Evolutionary conservation across 140 eudicot genomes (phyloP).

Genomic region (Stevia rebaudiana): DNA sequence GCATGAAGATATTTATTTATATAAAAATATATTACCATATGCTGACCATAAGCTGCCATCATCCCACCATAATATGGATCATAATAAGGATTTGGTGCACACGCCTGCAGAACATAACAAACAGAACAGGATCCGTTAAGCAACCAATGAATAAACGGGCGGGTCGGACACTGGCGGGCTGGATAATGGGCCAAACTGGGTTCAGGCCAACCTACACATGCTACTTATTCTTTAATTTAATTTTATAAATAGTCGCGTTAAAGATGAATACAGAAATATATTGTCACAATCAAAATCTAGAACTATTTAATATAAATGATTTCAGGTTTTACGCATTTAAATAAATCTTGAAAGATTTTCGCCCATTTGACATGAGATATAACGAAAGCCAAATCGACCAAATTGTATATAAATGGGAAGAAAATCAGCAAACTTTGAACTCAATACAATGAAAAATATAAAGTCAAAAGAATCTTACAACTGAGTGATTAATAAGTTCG

Average conservation of each 20-base stretch:
- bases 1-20: background rate
- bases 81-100: constrained; percentile 57
- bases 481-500: constrained; percentile 68
- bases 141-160: background rate
- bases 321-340: background rate
- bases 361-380: background rate
- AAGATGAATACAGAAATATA: background rate
- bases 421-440: background rate
- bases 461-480: constrained; percentile 39
- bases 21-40: constrained; percentile 42
- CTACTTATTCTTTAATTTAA: background rate
- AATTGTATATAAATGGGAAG: background rate
- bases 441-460: background rate
- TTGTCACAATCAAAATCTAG: background rate
- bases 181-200: background rate
- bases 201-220: background rate
- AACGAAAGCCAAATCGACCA: background rate
- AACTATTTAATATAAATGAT: background rate
- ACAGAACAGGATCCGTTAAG: background rate
- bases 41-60: constrained; percentile 81
- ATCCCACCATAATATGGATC: constrained; percentile 73
- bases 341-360: background rate
- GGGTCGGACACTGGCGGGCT: background rate
- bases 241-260: background rate
- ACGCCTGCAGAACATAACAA: constrained; percentile 45